phyloP scores from a whole-genome alignment of 2,329 filamentous ascomycete species.

The Verticillium dahliae region DNA sequence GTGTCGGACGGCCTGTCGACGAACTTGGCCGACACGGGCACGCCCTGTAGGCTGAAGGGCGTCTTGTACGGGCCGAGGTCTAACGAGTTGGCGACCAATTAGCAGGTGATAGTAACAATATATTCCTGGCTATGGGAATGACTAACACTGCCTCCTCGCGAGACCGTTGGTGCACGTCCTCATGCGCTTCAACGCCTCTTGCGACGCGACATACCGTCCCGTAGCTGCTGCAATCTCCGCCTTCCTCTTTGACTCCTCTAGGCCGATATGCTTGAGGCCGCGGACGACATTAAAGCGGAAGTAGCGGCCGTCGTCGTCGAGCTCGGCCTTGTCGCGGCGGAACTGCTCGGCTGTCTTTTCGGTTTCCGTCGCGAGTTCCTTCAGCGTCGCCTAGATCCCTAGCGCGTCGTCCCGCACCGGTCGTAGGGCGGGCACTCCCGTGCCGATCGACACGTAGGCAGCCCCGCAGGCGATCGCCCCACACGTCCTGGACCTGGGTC shows the following conservation, averaged over 20 bases:
- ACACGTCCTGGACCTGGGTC: conserved; percentile 29
- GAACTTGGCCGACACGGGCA: conserved; percentile 14
- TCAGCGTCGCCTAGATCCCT: no score
- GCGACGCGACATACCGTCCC: conserved; percentile 1
- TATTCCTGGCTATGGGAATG: neutral
- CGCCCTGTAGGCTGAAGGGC: conserved; percentile 10
- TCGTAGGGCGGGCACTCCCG: conserved; percentile 23
- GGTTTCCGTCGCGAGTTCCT: conserved; percentile 21
- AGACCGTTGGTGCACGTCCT: conserved; percentile 12
- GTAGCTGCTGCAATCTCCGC: conserved; percentile 14
- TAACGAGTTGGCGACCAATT: neutral
- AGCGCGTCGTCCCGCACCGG: conserved; percentile 10
- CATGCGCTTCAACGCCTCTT: conserved; percentile 4
- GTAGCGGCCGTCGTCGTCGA: neutral
- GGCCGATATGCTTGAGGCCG: conserved; percentile 10
- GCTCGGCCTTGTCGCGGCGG: conserved; percentile 1
- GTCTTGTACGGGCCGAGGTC: conserved; percentile 11
- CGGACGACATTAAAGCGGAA: neutral
- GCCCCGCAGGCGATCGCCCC: conserved; percentile 19
- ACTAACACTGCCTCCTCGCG: conserved; percentile 12
- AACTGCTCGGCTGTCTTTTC: conserved; percentile 31
- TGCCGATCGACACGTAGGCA: conserved; percentile 31
- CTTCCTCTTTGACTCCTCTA: conserved; percentile 23
- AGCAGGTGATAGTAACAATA: neutral
- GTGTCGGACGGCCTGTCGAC: conserved; percentile 11